phyloP scores from a whole-genome alignment of 2,329 filamentous ascomycete genomes.

The Botrytis paeoniae region DNA sequence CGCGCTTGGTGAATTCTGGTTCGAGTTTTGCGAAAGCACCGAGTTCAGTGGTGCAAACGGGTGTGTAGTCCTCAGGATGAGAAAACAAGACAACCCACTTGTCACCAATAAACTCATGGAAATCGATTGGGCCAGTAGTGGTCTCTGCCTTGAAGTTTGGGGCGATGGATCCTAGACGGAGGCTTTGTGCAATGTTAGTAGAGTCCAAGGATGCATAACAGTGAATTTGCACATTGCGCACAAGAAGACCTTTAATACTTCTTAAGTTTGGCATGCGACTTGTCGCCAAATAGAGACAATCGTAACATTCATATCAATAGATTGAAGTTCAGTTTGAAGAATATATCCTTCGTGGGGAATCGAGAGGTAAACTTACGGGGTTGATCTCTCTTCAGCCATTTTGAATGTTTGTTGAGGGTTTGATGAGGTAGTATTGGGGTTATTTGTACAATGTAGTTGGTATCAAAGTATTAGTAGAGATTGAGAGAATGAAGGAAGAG shows the following conservation, averaged over 20 bases:
- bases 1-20: conserved; percentile 81
- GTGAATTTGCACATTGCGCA: neutral
- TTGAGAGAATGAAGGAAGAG: neutral
- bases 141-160: conserved; percentile 84
- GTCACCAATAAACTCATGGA: conserved; percentile 77
- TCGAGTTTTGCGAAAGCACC: conserved; percentile 88
- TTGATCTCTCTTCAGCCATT: conserved; percentile 25
- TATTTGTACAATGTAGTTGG: neutral
- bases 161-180: conserved; percentile 64
- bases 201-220: neutral
- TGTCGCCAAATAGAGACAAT: neutral
- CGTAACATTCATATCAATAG: neutral
- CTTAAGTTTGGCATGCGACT: neutral
- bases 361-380: conserved; percentile 24
- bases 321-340: neutral
- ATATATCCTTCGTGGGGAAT: neutral
- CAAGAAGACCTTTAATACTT: neutral
- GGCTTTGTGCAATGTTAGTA: conserved; percentile 40
- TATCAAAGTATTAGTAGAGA: neutral
- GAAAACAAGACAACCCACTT: conserved; percentile 82
- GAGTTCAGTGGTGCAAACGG: conserved; percentile 93
- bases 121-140: conserved; percentile 73
- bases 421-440: neutral
- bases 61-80: conserved; percentile 87
- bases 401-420: conserved; percentile 12